Percentiles rank a stretch among this genome's conserved stretches.
Conservation (phyloP, 495 filamentous ascomycete species). For the Patellaria atrata region DNA sequence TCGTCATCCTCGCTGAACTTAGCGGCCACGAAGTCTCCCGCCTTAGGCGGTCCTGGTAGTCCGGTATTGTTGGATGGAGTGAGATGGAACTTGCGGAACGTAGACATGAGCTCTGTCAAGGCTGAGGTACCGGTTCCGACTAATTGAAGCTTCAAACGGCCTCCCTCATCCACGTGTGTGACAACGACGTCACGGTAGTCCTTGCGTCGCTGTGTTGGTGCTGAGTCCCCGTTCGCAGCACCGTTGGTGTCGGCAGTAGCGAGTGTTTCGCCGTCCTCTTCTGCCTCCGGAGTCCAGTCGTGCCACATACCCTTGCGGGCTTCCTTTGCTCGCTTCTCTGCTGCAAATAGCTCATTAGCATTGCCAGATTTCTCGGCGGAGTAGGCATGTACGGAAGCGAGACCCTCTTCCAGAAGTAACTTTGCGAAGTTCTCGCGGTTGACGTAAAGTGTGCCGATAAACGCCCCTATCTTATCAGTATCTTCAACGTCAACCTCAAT, state of each 20-base stretch:
- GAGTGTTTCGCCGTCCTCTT: slow-evolving; percentile 32
- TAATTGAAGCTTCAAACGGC: slow-evolving; percentile 74
- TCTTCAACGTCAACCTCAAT: slow-evolving; percentile 93
- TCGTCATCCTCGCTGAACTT: slow-evolving; percentile 73
- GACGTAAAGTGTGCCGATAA: slow-evolving; percentile 88
- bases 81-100: slow-evolving; percentile 77
- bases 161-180: slow-evolving; percentile 67
- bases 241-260: slow-evolving; percentile 36
- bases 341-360: slow-evolving; percentile 70
- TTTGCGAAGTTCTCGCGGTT: slow-evolving; percentile 96
- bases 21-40: slow-evolving; percentile 80
- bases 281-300: slow-evolving; percentile 67
- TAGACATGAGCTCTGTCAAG: slow-evolving; percentile 69
- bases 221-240: slow-evolving; percentile 26
- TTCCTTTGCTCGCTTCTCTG: slow-evolving; percentile 78
- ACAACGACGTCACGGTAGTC: slow-evolving; percentile 90
- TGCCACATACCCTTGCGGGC: slow-evolving; percentile 79
- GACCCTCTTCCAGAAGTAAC: slow-evolving; percentile 80
- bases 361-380: slow-evolving; percentile 93
- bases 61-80: slow-evolving; percentile 54
- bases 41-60: slow-evolving; percentile 66
- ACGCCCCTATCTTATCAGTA: slow-evolving; percentile 90
- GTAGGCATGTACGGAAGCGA: slow-evolving; percentile 82
- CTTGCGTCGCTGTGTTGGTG: slow-evolving; percentile 42
- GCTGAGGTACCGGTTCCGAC: slow-evolving; percentile 69